These are phyloP conservation scores for Penicillium sp. DNA, from an alignment of 2,329 filamentous ascomycete species.

Conservation along the genomic window DNA sequence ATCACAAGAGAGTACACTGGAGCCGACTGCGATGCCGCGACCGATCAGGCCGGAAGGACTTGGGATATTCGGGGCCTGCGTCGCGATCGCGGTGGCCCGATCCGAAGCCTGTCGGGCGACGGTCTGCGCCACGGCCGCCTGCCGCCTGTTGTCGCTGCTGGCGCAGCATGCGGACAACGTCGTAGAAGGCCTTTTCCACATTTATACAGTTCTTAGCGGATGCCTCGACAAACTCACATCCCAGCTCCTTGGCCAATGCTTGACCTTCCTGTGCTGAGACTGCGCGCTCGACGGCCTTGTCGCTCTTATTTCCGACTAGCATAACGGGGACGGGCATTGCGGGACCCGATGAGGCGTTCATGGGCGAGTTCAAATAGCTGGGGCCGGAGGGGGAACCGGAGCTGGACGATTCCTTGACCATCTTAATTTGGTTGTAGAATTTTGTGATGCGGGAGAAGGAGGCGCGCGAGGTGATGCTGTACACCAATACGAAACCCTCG, in stretches of 20 bases:
- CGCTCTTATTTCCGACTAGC: slow-evolving; percentile 98
- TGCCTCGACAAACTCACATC: slow-evolving; percentile 95
- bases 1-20: slow-evolving; percentile 42
- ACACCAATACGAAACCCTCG: slow-evolving; percentile 95
- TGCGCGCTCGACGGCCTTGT: slow-evolving; percentile 91
- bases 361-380: slow-evolving; percentile 51
- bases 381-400: slow-evolving; percentile 56
- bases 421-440: slow-evolving; percentile 94
- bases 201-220: slow-evolving; percentile 98
- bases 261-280: slow-evolving; percentile 96
- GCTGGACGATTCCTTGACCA: slow-evolving; percentile 82
- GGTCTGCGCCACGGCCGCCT: slow-evolving; percentile 38
- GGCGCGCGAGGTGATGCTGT: slow-evolving; percentile 95
- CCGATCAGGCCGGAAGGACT: slow-evolving; percentile 42
- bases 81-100: slow-evolving; percentile 39
- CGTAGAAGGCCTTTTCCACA: slow-evolving; percentile 97
- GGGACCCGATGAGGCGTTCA: slow-evolving; percentile 50
- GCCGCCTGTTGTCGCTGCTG: slow-evolving; percentile 67
- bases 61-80: slow-evolving; percentile 41
- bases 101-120: slow-evolving; percentile 38
- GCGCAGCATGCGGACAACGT: slow-evolving; percentile 88
- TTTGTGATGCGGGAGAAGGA: slow-evolving; percentile 93
- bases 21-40: slow-evolving; percentile 39
- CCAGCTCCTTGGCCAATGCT: slow-evolving; percentile 84
- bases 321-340: slow-evolving; percentile 80